These are phyloP conservation scores for Collybiopsis luxurians DNA, from an alignment of 768 basidiomycete species.

Conservation along the genomic window DNA sequence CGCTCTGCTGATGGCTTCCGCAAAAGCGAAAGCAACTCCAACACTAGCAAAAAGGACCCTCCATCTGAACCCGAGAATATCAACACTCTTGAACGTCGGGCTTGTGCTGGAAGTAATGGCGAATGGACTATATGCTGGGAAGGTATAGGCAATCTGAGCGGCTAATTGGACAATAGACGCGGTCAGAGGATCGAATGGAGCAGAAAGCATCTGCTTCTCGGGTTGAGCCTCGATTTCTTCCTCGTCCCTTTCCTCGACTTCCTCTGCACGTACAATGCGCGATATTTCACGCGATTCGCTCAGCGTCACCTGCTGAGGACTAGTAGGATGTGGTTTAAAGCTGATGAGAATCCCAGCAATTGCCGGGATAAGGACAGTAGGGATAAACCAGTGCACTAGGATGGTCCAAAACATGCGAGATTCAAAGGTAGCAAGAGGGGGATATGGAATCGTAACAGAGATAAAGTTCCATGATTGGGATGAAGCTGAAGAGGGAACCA, in stretches of 20 bases:
- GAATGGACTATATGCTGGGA: constrained; percentile 22
- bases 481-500: constrained; percentile 12
- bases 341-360: constrained; percentile 59
- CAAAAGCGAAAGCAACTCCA: constrained; percentile 63
- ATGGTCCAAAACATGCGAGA: constrained; percentile 49
- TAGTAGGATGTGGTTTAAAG: constrained; percentile 43
- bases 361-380: constrained; percentile 57
- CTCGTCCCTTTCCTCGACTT: background rate
- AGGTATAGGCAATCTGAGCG: constrained; percentile 58
- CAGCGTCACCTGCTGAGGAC: background rate
- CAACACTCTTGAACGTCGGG: constrained; percentile 33
- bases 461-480: background rate
- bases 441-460: constrained; percentile 38
- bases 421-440: constrained; percentile 44
- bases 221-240: constrained; percentile 14
- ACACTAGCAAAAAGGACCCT: constrained; percentile 55
- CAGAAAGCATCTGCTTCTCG: background rate
- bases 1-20: constrained; percentile 47
- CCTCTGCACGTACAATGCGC: constrained; percentile 12
- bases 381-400: constrained; percentile 61
- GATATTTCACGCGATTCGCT: background rate
- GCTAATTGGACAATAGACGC: constrained; percentile 65
- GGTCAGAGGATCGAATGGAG: constrained; percentile 56
- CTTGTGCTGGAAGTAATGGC: constrained; percentile 17
- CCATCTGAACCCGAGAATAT: constrained; percentile 54